Evolutionary conservation across 1,284 basidiomycete species (phyloP), one percentile per base, ranked within the genome.

Genomic region (Cryptococcus sp.): DNA sequence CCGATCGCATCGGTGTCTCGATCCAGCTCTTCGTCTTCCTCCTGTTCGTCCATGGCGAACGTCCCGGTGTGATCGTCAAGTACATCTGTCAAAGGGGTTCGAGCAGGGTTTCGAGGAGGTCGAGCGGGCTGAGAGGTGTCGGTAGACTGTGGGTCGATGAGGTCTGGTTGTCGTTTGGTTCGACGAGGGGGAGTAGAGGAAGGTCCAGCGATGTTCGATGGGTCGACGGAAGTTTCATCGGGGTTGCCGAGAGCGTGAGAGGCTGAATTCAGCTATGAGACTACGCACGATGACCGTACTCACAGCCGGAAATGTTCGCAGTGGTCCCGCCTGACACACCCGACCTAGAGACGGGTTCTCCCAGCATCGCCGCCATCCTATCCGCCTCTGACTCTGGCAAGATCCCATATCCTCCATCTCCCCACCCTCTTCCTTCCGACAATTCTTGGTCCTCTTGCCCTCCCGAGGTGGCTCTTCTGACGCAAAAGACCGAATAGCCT

Each of bases 401-500:
- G 25, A 62, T 45, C 4, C 62, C 60, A 11, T 66, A 51, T 26
- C 67, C 71, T 37, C 67, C 68, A 57, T 68, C 63, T 23, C 55
- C 52, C 72, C 72, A 68, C 37, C 70, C 63, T 33, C 56, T 54
- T 3, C 51, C 62, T 47, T 70, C 65, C n/a, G 50, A 59, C 4
- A 51, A 40, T 22, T 58, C 56, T n/a, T 3, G 40, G 50, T 14
- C 53, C 60, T 25, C 58, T 62, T n/a, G 42, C 48, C 44, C 51
- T 14, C 43, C 56, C 3, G 24, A 34, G 4, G 56, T 58, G 1
- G 61, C 57, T 37, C 56, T 57, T 11, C 79, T 75, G 1, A 94
- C 82, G 4, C 78, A 87, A 59, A 95, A 95, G 21, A 91, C 85
- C 18, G 88, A 91, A 71, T 94, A 95, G 0, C 91, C 91, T 67